A percentile compares a stretch with the other conserved stretches of the same genome.
Conservation (phyloP, 2,329 filamentous ascomycete species). For the Neurospora crassa region DNA sequence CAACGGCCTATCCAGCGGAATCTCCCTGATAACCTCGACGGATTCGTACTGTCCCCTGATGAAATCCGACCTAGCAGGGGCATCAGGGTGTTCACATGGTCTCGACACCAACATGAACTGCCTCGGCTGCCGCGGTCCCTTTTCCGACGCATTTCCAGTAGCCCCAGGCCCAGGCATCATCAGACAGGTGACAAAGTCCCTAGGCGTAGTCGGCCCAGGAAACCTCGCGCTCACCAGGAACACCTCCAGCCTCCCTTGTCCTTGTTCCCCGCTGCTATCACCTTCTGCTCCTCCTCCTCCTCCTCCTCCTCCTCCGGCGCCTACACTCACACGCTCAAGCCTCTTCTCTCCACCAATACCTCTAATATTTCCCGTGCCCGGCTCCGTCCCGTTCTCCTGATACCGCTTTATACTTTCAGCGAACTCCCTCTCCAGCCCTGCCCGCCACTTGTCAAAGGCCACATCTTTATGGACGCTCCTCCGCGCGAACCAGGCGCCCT, state of each 20-base stretch:
- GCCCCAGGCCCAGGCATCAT: slow-evolving; percentile 28
- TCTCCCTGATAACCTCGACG: slow-evolving; percentile 81
- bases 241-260: slow-evolving; percentile 38
- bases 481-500: slow-evolving; percentile 83
- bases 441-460: slow-evolving; percentile 66
- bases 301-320: neutral
- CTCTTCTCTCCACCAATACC: slow-evolving; percentile 76
- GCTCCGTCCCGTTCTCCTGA: slow-evolving; percentile 34
- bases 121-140: slow-evolving; percentile 41
- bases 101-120: slow-evolving; percentile 84
- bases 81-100: slow-evolving; percentile 68
- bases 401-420: slow-evolving; percentile 50
- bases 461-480: slow-evolving; percentile 73
- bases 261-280: slow-evolving; percentile 13
- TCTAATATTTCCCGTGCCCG: slow-evolving; percentile 66
- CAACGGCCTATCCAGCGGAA: slow-evolving; percentile 45
- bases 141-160: slow-evolving; percentile 12
- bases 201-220: slow-evolving; percentile 74
- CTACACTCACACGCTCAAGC: slow-evolving; percentile 52
- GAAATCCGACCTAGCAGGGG: slow-evolving; percentile 59
- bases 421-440: slow-evolving; percentile 69
- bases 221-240: slow-evolving; percentile 85
- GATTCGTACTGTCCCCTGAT: slow-evolving; percentile 85
- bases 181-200: slow-evolving; percentile 79
- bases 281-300: neutral